phyloP scores from a whole-genome alignment of 2,329 filamentous ascomycete species.

The Phymatotrichopsis omnivora region DNA sequence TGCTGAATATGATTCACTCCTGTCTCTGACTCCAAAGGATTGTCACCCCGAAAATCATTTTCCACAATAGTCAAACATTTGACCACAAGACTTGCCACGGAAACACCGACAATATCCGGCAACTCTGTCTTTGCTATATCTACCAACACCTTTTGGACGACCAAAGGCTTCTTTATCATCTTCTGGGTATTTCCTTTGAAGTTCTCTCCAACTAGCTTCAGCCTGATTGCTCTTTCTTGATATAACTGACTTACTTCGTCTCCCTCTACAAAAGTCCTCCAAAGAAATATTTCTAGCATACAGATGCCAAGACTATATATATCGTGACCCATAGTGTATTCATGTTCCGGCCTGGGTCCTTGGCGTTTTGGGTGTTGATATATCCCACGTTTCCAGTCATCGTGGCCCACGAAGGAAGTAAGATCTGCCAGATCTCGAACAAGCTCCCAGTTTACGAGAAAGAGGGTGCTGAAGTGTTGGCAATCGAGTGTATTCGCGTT shows the following conservation, averaged over 20 bases:
- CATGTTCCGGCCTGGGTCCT: not conserved
- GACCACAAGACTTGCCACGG: slow-evolving; percentile 3
- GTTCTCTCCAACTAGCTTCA: not conserved
- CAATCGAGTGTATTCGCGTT: too few species aligned
- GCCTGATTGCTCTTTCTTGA: slow-evolving; percentile 1
- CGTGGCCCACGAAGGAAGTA: not conserved
- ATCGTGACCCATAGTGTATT: slow-evolving; percentile 9
- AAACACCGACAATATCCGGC: slow-evolving; percentile 1
- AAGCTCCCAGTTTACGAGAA: slow-evolving; percentile 4
- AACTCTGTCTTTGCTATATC: slow-evolving; percentile 10
- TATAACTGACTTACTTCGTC: slow-evolving; percentile 4
- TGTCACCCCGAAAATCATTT: slow-evolving; percentile 6
- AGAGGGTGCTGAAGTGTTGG: not conserved
- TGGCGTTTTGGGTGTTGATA: slow-evolving; percentile 7
- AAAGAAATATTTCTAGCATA: slow-evolving; percentile 7
- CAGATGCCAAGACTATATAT: slow-evolving; percentile 9
- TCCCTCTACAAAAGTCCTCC: slow-evolving; percentile 3
- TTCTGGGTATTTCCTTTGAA: slow-evolving; percentile 1
- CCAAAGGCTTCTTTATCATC: slow-evolving; percentile 1
- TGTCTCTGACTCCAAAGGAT: too few species aligned
- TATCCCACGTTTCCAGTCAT: slow-evolving; percentile 8
- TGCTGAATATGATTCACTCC: too few species aligned
- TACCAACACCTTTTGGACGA: slow-evolving; percentile 3
- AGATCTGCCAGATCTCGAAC: not conserved
- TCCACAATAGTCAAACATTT: slow-evolving; percentile 7